Base-by-base conservation (phyloP, 2,329 filamentous ascomycete genomes). In the Ascomycota sp. region DNA sequence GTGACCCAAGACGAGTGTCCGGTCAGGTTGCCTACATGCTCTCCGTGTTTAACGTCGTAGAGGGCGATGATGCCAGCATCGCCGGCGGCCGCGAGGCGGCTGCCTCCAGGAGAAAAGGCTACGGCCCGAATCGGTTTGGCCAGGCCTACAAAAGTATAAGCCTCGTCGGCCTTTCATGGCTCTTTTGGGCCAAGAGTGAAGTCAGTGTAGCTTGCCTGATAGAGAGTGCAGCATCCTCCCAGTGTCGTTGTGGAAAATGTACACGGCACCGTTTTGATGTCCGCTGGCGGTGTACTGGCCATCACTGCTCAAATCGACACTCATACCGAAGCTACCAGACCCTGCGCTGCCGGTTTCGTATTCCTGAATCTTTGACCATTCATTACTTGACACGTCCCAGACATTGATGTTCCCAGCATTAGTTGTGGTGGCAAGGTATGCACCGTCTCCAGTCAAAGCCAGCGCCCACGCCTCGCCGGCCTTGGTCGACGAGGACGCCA, bases 171-270 rank as follows among this genome's bases (percentile, higher is more conserved):
- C 21, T 10, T 10, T 23, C 21, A 10, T 10, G 21, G 21, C 10
- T 23, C 21, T 23, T 23, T 23, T 23, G 7, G 7, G 7, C 21
- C 21, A 23, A 10, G 21, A 10, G 21, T 7, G 7, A 15, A 4
- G 8, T 15, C 22, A 10, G 4, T 19, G 8, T n/a, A 4, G 43
- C 62, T 36, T 56, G 79, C 79, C 75, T 32, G 81, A 75, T 17
- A 98, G 60, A 7, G 82, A 89, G 52, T 93, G 86, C 9, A 80
- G 62, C 41, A 98, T 69, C 31, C 81, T 70, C 4, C 81, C 80
- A 1, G 78, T 82, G 40, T 83, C 75, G 44, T 93, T 95, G 58
- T 83, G 85, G 63, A 95, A 98, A 36, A 98, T 72, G 55, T 94
- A 94, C 37, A 95, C 69, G 9, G 73, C 75, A 11, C 89, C 89